A percentile compares a stretch with the other conserved stretches of the same genome.
These are phyloP conservation scores for Turnera subulata DNA, from an alignment of 345 rosid genomes.

Conservation along the genomic window DNA sequence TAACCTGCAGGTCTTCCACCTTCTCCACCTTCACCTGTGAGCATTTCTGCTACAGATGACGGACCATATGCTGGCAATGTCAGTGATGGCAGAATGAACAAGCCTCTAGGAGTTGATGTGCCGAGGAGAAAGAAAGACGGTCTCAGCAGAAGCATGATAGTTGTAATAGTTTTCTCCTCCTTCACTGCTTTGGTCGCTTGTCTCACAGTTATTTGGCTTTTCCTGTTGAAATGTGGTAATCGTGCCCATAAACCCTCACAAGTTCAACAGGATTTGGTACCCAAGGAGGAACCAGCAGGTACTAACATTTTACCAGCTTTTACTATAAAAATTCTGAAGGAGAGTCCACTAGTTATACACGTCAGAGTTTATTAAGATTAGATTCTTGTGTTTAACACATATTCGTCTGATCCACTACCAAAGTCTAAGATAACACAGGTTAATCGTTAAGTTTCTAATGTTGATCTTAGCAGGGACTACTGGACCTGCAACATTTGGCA, in stretches of 20 bases:
- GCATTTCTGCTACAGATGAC: constrained; percentile 27
- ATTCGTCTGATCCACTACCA: too few relatives aligned
- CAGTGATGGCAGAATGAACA: constrained; percentile 29
- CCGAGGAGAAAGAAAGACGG: constrained; percentile 33
- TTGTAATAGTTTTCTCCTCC: constrained; percentile 45
- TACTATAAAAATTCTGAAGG: too few relatives aligned
- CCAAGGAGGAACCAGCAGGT: constrained; percentile 44
- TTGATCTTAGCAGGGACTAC: constrained; percentile 25
- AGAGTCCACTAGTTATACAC: too few relatives aligned
- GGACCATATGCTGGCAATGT: constrained; percentile 35
- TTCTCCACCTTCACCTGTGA: constrained; percentile 50
- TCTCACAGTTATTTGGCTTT: constrained; percentile 33
- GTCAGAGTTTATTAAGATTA: too few relatives aligned
- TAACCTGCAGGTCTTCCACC: constrained; percentile 51
- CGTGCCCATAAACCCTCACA: constrained; percentile 20
- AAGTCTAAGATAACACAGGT: too few relatives aligned
- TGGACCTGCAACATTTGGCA: constrained; percentile 17
- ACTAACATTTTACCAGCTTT: constrained; percentile 1
- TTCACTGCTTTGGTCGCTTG: constrained; percentile 39
- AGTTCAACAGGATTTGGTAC: constrained; percentile 11
- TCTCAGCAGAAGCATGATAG: constrained; percentile 34
- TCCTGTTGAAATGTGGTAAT: constrained; percentile 30
- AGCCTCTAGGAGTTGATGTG: constrained; percentile 63
- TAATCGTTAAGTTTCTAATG: not conserved
- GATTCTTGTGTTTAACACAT: too few relatives aligned